Percentiles rank a stretch among this genome's conserved stretches.
These are phyloP conservation scores for Talaromyces liani DNA, from an alignment of 495 filamentous ascomycete species.

Conservation along the genomic window DNA sequence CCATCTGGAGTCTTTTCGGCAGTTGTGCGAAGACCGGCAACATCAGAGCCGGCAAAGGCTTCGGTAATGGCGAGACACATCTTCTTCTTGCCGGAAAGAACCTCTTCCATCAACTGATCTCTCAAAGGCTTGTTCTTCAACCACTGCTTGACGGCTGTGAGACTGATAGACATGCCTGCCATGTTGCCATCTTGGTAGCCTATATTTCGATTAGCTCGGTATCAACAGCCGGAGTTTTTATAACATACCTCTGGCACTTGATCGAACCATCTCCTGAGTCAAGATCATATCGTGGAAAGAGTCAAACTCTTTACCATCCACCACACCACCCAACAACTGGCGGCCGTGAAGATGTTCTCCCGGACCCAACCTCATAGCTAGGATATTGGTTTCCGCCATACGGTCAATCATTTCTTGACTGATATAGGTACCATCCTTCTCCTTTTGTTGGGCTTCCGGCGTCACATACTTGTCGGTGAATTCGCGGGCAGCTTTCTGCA, in stretches of 20 bases:
- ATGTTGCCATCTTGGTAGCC: conserved; percentile 51
- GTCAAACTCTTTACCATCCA: conserved; percentile 76
- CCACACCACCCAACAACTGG: conserved; percentile 58
- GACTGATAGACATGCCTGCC: conserved; percentile 77
- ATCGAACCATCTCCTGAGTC: conserved; percentile 63
- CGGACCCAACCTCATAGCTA: conserved; percentile 79
- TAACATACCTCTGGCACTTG: conserved; percentile 53
- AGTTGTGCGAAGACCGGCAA: conserved; percentile 74
- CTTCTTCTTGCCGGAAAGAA: conserved; percentile 76
- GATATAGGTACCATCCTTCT: conserved; percentile 66
- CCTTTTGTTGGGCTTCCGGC: conserved; percentile 73
- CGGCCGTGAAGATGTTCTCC: conserved; percentile 73
- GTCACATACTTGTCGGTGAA: conserved; percentile 66
- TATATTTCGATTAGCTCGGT: conserved; percentile 10
- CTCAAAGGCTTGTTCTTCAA: conserved; percentile 59
- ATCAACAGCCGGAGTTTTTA: conserved; percentile 34
- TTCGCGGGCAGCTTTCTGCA: conserved; percentile 65
- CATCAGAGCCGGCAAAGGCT: conserved; percentile 83
- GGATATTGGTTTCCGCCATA: conserved; percentile 65
- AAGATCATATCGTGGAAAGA: conserved; percentile 80
- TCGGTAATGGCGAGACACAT: conserved; percentile 85
- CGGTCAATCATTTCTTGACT: conserved; percentile 69
- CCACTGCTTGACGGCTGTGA: conserved; percentile 78
- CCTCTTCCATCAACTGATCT: conserved; percentile 59
- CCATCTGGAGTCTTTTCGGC: conserved; percentile 76